phyloP scores from a whole-genome alignment of 768 basidiomycete genomes.

The Pleurotus giganteus region DNA sequence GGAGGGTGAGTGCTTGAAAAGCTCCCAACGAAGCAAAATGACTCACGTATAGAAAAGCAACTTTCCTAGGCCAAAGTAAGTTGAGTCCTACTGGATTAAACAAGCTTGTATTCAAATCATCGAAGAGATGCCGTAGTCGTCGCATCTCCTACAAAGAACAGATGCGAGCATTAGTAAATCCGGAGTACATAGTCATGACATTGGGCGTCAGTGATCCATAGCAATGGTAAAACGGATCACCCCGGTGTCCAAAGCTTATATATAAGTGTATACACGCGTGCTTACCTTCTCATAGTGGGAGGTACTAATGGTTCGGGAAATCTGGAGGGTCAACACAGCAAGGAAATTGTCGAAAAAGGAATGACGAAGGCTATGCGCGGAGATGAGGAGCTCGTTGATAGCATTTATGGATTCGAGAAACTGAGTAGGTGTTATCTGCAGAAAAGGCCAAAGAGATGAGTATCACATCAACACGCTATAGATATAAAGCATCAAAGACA shows the following conservation, averaged over 20 bases:
- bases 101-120: constrained; percentile 63
- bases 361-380: constrained; percentile 75
- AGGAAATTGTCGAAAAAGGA: constrained; percentile 79
- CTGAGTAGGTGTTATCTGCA: constrained; percentile 84
- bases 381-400: constrained; percentile 85
- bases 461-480: not conserved
- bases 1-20: constrained; percentile 12
- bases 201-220: not conserved
- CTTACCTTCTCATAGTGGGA: constrained; percentile 83
- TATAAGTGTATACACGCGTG: constrained; percentile 3
- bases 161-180: not conserved
- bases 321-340: constrained; percentile 76
- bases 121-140: constrained; percentile 59
- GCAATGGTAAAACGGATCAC: constrained; percentile 2
- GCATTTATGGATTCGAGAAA: constrained; percentile 89
- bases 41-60: constrained; percentile 92
- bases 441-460: not conserved
- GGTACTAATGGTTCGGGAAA: constrained; percentile 63
- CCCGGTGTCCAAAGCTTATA: not conserved
- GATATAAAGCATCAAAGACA: not conserved
- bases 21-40: constrained; percentile 6
- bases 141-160: constrained; percentile 65
- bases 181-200: not conserved
- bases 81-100: constrained; percentile 89
- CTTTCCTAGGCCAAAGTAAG: constrained; percentile 79